Evolutionary conservation across 2,329 filamentous ascomycete species (phyloP).

Genomic region (Pseudogymnoascus sp.): DNA sequence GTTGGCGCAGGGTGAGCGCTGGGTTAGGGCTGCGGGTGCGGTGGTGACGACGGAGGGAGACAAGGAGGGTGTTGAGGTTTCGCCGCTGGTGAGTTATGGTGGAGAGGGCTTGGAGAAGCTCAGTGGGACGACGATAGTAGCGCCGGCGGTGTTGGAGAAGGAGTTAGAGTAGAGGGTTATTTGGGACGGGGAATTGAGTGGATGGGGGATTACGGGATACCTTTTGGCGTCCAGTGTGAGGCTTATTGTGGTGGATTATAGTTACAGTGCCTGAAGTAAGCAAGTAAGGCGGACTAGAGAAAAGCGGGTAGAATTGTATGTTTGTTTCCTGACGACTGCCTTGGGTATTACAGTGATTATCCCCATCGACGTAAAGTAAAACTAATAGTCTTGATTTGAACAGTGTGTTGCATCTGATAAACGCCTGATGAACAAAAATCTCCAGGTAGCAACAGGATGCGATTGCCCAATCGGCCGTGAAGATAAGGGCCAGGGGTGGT

Average conservation of each 20-base stretch:
- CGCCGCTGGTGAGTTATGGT: conserved; percentile 83
- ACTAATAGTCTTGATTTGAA: neutral
- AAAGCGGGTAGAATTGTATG: neutral
- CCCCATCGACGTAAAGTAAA: neutral
- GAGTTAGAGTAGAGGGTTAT: conserved; percentile 23
- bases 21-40: conserved; percentile 73
- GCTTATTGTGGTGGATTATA: neutral
- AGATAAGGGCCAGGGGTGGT: too few relatives aligned
- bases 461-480: too few relatives aligned
- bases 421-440: too few relatives aligned
- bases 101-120: conserved; percentile 56
- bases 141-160: conserved; percentile 45
- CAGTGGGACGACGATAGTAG: conserved; percentile 45
- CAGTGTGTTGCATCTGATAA: too few relatives aligned
- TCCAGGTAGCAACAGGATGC: too few relatives aligned
- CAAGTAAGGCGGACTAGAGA: neutral
- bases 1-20: conserved; percentile 80
- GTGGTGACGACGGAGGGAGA: conserved; percentile 58
- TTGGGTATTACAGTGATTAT: neutral
- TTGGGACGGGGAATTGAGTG: neutral
- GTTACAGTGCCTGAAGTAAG: neutral
- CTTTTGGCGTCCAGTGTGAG: neutral
- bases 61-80: conserved; percentile 74
- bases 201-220: neutral
- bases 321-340: neutral